Evolutionary conservation across 2,329 filamentous ascomycete species (phyloP).

Genomic region (Cadophora sp.): DNA sequence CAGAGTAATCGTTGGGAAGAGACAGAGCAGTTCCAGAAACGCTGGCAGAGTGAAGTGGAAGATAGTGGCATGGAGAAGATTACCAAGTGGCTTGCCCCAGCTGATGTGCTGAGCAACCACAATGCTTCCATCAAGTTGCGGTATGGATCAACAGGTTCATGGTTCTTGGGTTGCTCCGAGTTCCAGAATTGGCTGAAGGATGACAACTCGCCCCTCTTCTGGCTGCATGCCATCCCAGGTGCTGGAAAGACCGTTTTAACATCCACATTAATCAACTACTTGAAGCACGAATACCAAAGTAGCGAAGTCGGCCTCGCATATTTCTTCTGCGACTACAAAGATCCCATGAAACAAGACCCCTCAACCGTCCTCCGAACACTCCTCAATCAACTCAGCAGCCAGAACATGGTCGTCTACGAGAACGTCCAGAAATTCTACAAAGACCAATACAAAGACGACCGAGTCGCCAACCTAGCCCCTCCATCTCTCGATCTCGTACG

Average conservation of each 20-base stretch:
- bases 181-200: constrained; percentile 15
- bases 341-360: constrained; percentile 22
- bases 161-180: constrained; percentile 6
- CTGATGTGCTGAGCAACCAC: constrained; percentile 13
- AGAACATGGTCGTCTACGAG: constrained; percentile 16
- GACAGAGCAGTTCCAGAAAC: constrained; percentile 11
- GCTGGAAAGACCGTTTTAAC: constrained; percentile 56
- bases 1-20: constrained; percentile 14
- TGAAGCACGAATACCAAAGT: constrained; percentile 39
- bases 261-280: constrained; percentile 50
- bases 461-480: constrained; percentile 4
- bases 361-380: constrained; percentile 19
- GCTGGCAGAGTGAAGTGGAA: constrained; percentile 4
- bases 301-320: constrained; percentile 44
- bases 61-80: constrained; percentile 14
- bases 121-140: constrained; percentile 1
- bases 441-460: constrained; percentile 15
- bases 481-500: constrained; percentile 8
- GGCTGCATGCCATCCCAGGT: constrained; percentile 45
- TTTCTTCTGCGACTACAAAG: constrained; percentile 45
- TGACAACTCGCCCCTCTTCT: constrained; percentile 12
- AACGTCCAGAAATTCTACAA: constrained; percentile 15
- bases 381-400: constrained; percentile 20
- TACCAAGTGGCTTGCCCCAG: constrained; percentile 17
- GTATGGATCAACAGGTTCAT: constrained; percentile 13